Base-by-base conservation (phyloP, 176 grass and related monocot species). In the Zea luxurians region DNA sequence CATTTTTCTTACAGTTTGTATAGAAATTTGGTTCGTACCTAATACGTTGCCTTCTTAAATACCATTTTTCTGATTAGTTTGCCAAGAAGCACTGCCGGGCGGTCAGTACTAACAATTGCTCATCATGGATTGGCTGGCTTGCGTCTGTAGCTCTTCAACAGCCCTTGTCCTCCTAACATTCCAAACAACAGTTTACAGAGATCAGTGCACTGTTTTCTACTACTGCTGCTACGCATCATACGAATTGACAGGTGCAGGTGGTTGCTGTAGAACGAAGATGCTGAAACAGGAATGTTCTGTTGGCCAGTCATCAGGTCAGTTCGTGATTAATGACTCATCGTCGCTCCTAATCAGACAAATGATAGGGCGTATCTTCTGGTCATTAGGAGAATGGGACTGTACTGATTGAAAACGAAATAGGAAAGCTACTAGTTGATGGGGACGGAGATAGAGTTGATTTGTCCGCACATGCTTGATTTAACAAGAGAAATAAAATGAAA, bases 141-240 rank as follows among this genome's bases (percentile, higher is more conserved):
- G 9, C 13, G 43, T 44, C 2, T 61, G 38, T 44, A 12, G 6
- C 7, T 6, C 72, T 15, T 20, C 16, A 17, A 46, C 15, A 44
- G 43, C 8, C 43, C 43, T 74, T 41, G 48, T 52, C 43, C 46
- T 44, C 17, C 35, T 37, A 68, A 50, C 42, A 60, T 74, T 80
- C 52, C 48, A 60, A 60, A 17, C 49, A 80, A 67, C 40, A 80
- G 40, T 68, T 68, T 61, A 60, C 42, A 43, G 11, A 68, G 15
- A 20, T 62, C 66, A 48, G 1, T 54, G 42, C 18, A 44, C 0
- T 69, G 13, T 37, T 74, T 64, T 47, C 21, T 45, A 17, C 18
- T 20, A 12, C 21, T 70, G 10, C 8, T 48, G 21, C 38, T 47
- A 61, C 41, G 16, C 66, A 9, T 64, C 58, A 74, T 66, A 69